Percentiles rank a stretch among this genome's conserved stretches.
These are phyloP conservation scores for Penicillium longicatenatum DNA, from an alignment of 495 filamentous ascomycete species.

Conservation along the genomic window DNA sequence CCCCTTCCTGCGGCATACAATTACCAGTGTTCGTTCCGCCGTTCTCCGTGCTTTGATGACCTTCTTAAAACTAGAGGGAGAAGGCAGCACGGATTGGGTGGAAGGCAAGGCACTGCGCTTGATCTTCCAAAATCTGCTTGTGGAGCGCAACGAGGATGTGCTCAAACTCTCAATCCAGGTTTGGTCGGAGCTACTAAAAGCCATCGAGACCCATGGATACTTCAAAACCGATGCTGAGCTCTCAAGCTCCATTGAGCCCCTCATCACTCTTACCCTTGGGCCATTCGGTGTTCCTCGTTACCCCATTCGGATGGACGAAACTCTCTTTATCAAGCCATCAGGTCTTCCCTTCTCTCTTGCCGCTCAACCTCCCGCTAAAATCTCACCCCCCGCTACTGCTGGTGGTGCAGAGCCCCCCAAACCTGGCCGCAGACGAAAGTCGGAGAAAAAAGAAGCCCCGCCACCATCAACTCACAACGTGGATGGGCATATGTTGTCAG, in stretches of 20 bases:
- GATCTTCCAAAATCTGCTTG: constrained; percentile 91
- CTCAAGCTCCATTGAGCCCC: constrained; percentile 62
- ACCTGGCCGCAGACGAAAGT: constrained; percentile 75
- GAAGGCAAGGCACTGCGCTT: constrained; percentile 86
- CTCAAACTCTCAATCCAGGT: constrained; percentile 81
- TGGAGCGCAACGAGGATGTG: constrained; percentile 83
- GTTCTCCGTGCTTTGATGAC: constrained; percentile 91
- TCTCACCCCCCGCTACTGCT: constrained; percentile 53
- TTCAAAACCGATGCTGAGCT: constrained; percentile 67
- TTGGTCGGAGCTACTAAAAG: constrained; percentile 76
- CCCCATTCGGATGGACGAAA: constrained; percentile 85
- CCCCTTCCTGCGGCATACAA: constrained; percentile 94
- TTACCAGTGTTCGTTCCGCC: constrained; percentile 89
- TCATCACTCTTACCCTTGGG: constrained; percentile 79
- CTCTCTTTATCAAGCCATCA: constrained; percentile 91
- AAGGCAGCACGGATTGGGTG: constrained; percentile 86
- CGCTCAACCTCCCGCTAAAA: constrained; percentile 52
- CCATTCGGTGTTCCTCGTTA: constrained; percentile 89
- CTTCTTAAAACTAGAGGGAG: constrained; percentile 82
- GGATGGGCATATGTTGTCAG: constrained; percentile 96
- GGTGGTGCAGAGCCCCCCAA: constrained; percentile 30
- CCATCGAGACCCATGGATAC: constrained; percentile 58
- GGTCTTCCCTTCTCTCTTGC: constrained; percentile 71
- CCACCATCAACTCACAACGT: constrained; percentile 80
- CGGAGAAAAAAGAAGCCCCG: constrained; percentile 75